These are phyloP conservation scores for Solanum paucissectum DNA, from an alignment of 257 asterid genomes.

Conservation along the genomic window DNA sequence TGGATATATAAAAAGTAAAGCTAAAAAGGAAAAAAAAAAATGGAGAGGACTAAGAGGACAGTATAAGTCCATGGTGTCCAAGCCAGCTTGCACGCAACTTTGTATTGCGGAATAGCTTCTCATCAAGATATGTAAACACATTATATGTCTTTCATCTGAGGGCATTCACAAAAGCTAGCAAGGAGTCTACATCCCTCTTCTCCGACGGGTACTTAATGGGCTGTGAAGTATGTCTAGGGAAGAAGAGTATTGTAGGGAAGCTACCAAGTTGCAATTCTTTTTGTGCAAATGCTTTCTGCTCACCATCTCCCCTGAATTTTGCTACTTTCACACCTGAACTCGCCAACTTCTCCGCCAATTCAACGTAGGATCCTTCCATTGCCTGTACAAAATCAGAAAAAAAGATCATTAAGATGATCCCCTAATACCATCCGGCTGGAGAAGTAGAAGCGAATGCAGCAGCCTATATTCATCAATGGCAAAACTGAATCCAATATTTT, in stretches of 20 bases:
- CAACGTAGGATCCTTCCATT: slow-evolving; percentile 66
- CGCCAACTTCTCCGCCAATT: slow-evolving; percentile 46
- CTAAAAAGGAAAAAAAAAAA: neutral
- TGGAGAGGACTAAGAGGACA: too few relatives aligned
- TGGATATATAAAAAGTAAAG: neutral
- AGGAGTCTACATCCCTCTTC: slow-evolving; percentile 68
- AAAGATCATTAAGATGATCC: too few relatives aligned
- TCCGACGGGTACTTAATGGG: slow-evolving; percentile 66
- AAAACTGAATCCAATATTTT: neutral
- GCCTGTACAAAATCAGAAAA: slow-evolving; percentile 24
- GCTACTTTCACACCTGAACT: slow-evolving; percentile 71
- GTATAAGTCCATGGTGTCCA: too few relatives aligned
- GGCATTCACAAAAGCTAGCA: slow-evolving; percentile 75
- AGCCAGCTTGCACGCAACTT: too few relatives aligned
- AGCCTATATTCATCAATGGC: neutral
- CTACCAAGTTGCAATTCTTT: slow-evolving; percentile 56
- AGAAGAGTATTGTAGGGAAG: slow-evolving; percentile 70
- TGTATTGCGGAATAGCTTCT: too few relatives aligned
- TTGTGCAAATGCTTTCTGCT: slow-evolving; percentile 63
- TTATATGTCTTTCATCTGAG: slow-evolving; percentile 25
- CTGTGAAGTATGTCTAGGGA: slow-evolving; percentile 52
- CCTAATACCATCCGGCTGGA: neutral
- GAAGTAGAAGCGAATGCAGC: neutral
- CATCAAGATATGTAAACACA: neutral
- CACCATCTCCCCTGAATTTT: slow-evolving; percentile 79